Evolutionary conservation across 1,284 basidiomycete genomes (phyloP).

Genomic region (Fomes fomentarius): DNA sequence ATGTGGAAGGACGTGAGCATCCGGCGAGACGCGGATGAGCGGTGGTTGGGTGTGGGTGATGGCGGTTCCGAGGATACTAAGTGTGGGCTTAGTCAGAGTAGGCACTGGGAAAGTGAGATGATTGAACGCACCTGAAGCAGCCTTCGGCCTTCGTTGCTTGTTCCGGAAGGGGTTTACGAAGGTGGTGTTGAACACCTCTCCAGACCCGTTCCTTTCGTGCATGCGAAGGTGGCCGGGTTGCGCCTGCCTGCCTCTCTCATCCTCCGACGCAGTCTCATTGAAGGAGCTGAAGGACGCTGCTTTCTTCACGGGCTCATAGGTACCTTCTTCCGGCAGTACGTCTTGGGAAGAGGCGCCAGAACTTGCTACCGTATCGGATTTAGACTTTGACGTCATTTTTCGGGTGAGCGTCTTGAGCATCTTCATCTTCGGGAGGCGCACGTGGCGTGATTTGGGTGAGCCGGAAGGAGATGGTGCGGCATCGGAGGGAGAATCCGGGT

Average conservation of each 20-base stretch:
- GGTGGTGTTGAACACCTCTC: conserved; percentile 22
- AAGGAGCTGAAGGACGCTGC: background rate
- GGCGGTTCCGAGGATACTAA: background rate
- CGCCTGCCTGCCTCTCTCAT: background rate
- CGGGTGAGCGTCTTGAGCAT: conserved; percentile 16
- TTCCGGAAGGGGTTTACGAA: conserved; percentile 29
- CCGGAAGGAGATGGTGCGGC: background rate
- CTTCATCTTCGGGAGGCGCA: conserved; percentile 10
- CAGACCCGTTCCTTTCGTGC: conserved; percentile 4
- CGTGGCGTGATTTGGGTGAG: background rate
- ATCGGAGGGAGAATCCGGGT: background rate
- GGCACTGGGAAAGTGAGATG: background rate
- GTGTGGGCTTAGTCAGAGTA: background rate
- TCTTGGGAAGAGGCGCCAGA: background rate
- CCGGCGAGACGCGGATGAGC: conserved; percentile 6
- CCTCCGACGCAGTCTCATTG: background rate
- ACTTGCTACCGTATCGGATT: background rate
- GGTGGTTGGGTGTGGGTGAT: conserved; percentile 4
- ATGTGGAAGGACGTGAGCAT: conserved; percentile 18
- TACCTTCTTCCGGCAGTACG: background rate
- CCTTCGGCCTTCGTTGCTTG: conserved; percentile 20
- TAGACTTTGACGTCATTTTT: conserved; percentile 8
- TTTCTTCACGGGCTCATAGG: background rate
- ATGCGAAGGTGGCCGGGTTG: conserved; percentile 4
- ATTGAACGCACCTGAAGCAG: conserved; percentile 14